Base-by-base conservation (phyloP, 2,329 filamentous ascomycete species). In the Cylindrodendrum hubeiense region DNA sequence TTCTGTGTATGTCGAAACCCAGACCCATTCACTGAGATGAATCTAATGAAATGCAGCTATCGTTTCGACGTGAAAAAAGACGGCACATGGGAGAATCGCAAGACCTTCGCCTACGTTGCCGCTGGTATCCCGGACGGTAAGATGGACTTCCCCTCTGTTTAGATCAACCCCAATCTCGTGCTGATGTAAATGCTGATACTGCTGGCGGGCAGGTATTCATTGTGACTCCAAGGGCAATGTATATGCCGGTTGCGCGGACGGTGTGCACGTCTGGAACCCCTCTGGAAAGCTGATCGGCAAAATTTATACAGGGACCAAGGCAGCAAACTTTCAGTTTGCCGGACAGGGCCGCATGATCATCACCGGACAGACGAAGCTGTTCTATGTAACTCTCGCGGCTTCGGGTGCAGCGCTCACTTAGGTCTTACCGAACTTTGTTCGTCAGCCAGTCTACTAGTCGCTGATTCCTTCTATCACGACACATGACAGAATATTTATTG, bases 101-200 rank as follows among this genome's bases (percentile, higher is more conserved):
- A 83, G 60, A 81, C 84, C 0, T 91, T 92, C 71, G 88, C 89
- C 0, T 89, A 84, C 65, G 79, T 81, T 2, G 81, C 85, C 50
- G 73, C 80, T 1, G 85, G 87, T 2, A 79, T 88, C 2, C 88
- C 89, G 0, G 90, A 92, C 67, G 90, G 90, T 78, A 33, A 33
- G 37, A 39, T 8, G n/a, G 4, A 1, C 76, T 71, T 9, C 3
- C 37, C 5, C 43, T 17, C 21, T 8, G 22, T 30, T 26, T 4
- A 39, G 7, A 30, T 19, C 22, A 7, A 6, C 4, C 15, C 4
- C 22, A 12, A 21, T 7, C 1, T 26, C 10, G 4, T 33, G 26
- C 46, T 5, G 19, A 5, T 3, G 2, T 12, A 15, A 43, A 34
- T 50, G 8, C 26, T n/a, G 10, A 49, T 28, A 9, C 2, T 17